phyloP scores from a whole-genome alignment of 2,329 filamentous ascomycete genomes.

The Claviceps quebecensis region DNA sequence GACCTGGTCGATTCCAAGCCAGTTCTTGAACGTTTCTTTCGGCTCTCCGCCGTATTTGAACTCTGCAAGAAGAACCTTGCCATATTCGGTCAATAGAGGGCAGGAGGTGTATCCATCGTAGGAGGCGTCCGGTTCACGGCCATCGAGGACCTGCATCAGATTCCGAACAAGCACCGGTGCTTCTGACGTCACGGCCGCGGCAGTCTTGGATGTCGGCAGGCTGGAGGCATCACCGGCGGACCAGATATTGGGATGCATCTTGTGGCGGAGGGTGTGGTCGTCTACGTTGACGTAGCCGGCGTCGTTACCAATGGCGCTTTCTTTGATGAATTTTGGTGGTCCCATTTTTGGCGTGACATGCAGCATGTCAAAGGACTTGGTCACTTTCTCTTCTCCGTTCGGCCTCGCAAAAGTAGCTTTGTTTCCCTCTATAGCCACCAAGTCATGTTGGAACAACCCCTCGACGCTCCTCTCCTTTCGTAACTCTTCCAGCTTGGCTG shows the following conservation, averaged over 20 bases:
- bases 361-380: slow-evolving; percentile 36
- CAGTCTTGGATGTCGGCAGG: slow-evolving; percentile 43
- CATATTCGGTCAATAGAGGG: slow-evolving; percentile 40
- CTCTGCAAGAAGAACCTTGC: slow-evolving; percentile 49
- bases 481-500: slow-evolving; percentile 36
- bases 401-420: slow-evolving; percentile 34
- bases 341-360: slow-evolving; percentile 47
- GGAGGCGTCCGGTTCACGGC: slow-evolving; percentile 25
- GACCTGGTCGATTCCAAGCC: slow-evolving; percentile 43
- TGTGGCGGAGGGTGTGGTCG: slow-evolving; percentile 36
- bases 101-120: slow-evolving; percentile 45
- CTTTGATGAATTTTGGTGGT: slow-evolving; percentile 37
- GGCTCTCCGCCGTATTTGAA: slow-evolving; percentile 51
- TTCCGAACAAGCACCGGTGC: slow-evolving; percentile 37
- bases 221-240: slow-evolving; percentile 45
- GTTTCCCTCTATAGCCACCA: slow-evolving; percentile 38
- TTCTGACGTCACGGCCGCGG: slow-evolving; percentile 37
- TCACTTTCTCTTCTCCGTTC: slow-evolving; percentile 29
- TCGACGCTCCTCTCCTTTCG: slow-evolving; percentile 41
- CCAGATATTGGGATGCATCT: slow-evolving; percentile 42
- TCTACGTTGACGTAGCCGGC: slow-evolving; percentile 46
- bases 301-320: slow-evolving; percentile 38
- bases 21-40: slow-evolving; percentile 45
- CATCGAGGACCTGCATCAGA: slow-evolving; percentile 29
- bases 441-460: slow-evolving; percentile 43